Evolutionary conservation across 2,329 filamentous ascomycete species (phyloP), one percentile per base, ranked within the genome.

Genomic region (Plectosphaerella plurivora): DNA sequence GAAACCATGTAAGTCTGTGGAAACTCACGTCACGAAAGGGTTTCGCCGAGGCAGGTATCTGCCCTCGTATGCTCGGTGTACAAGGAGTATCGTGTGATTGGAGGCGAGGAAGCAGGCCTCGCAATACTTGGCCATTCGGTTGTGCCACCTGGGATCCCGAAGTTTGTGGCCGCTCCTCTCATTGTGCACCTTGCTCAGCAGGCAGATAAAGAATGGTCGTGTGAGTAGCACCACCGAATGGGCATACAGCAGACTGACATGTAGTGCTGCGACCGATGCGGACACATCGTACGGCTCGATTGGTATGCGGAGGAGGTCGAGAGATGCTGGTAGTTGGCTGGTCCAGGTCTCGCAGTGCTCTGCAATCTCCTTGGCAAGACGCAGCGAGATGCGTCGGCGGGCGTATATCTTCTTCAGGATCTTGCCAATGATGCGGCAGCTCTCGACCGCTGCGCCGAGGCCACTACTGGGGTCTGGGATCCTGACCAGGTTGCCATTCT

Each of bases 141-240:
- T 56, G 25, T 57, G 54, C 56, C 56, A 57, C 9, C 54, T 50
- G 8, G 54, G 54, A 6, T 57, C 54, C 18, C 52, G 52, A 12
- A 57, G 25, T 14, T 44, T 28, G 45, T 55, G 55, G 49, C 61
- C 51, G 52, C 68, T 58, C 47, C 64, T 59, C 53, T 70, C 62
- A 54, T 65, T 61, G 36, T 66, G 64, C 2, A 64, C 61, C 60
- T 69, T 67, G 51, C 72, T 81, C 41, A 84, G 70, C 12, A 83
- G 72, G 53, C 77, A 80, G 14, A 86, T 67, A 53, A 87, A 83
- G 62, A 87, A 87, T 0, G 85, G 84, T 25, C 84, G 73, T 1
- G 81, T 84, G 1, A 88, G 73, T 0, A 88, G 71, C 24, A 87
- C 77, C 42, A 86, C 76, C 0, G 82, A 81, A 61, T 87, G 83